Conservation (phyloP, 352 stramenopile species). For the Phytophthora cryptogea region DNA sequence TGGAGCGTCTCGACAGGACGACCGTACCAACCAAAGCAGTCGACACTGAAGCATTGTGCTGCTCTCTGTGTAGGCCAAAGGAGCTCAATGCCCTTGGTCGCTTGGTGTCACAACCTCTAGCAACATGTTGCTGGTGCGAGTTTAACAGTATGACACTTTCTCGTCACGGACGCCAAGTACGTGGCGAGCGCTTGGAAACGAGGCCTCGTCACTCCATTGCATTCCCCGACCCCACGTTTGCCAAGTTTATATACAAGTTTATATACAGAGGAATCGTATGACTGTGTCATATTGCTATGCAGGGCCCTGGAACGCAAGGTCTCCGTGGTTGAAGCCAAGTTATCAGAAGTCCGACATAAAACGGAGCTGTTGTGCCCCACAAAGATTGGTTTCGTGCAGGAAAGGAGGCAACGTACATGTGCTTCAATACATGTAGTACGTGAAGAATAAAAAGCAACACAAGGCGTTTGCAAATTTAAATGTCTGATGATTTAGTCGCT, state of each 20-base stretch:
- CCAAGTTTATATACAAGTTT: not conserved
- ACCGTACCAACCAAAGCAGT: too few species aligned
- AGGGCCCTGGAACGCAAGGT: slow-evolving; percentile 15
- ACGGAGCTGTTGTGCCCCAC: not conserved
- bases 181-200: slow-evolving; percentile 9
- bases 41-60: too few species aligned
- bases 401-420: too few species aligned
- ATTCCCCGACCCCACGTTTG: not conserved
- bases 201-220: slow-evolving; percentile 21
- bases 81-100: too few species aligned
- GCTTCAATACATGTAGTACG: too few species aligned
- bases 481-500: too few species aligned
- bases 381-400: not conserved
- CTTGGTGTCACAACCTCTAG: too few species aligned
- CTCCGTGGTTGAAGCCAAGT: slow-evolving; percentile 11
- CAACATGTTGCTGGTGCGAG: too few species aligned
- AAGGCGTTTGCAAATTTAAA: too few species aligned
- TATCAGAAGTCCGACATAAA: slow-evolving; percentile 2
- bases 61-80: too few species aligned
- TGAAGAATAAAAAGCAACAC: too few species aligned
- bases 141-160: slow-evolving; percentile 14
- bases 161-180: slow-evolving; percentile 8
- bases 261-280: not conserved
- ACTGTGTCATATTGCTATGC: not conserved
- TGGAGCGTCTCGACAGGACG: not conserved